Evolutionary conservation across 2,329 filamentous ascomycete species (phyloP), one percentile per base, ranked within the genome.

Genomic region (Teratosphaeria gauchensis): DNA sequence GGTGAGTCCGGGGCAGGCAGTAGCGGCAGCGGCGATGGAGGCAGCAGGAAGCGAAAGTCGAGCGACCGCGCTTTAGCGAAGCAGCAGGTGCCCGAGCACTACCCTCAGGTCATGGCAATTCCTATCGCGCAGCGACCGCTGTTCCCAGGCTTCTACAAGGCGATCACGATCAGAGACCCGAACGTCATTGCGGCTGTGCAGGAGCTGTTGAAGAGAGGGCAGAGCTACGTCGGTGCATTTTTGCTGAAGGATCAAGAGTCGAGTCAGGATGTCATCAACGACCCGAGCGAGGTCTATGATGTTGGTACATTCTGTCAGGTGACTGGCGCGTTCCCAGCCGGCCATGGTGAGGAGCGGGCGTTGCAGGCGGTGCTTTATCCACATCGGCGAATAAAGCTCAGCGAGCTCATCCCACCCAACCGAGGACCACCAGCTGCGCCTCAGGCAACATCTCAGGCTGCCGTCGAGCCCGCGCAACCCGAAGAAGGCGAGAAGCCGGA

Each of bases 121-220:
- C 94, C 94, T 7, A 96, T 99, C 68, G 89, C 90, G 31, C 91
- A 95, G 73, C 83, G 94, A 56, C 94, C 94, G 11, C 78, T 99
- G 12, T 99, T 97, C 75, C 94, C 94, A 1, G 94, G 94, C 1
- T 99, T 97, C 75, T 99, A 99, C 79, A 99, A 99, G 76, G 92
- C 94, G 9, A 94, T 99, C 66, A 99, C 92, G 3, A 95, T 99
- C 66, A 87, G 90, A 71, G 91, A 99, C 69, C 89, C 89, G 19
- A 89, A 94, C 66, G 94, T 99, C 38, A 88, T 92, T 14, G 85
- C 86, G 46, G 94, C 94, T 24, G 95, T 99, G 65, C 88, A 92
- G 59, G 95, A 99, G 71, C 94, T 96, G 82, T 90, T 97, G 72
- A 96, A 95, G 80, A 83, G 92, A 56, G 94, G 94, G 0, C 95